These are phyloP conservation scores for Diutina mesorugosa DNA, from an alignment of 1,139 yeast species.

Conservation along the genomic window DNA sequence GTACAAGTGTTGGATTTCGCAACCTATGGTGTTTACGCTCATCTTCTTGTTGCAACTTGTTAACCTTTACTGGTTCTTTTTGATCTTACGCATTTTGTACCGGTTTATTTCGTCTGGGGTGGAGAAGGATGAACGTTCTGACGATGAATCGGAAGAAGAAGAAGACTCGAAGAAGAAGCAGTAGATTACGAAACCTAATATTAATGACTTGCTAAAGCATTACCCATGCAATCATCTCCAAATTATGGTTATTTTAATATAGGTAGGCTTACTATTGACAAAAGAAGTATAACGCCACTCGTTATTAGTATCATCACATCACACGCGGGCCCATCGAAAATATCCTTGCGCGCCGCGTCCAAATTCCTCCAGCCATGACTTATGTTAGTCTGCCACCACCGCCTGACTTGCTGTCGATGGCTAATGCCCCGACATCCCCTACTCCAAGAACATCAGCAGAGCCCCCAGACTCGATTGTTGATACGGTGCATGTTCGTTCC, in stretches of 20 bases:
- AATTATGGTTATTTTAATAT: not conserved
- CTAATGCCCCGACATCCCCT: not conserved
- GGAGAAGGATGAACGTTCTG: slow-evolving; percentile 80
- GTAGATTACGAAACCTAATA: not conserved
- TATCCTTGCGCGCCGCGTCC: not conserved
- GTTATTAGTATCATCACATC: too few relatives aligned
- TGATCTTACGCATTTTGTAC: slow-evolving; percentile 66
- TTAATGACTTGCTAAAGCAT: not conserved
- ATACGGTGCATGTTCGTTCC: not conserved
- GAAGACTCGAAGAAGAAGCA: not conserved
- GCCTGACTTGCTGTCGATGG: not conserved
- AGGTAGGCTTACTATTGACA: not conserved
- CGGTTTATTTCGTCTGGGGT: slow-evolving; percentile 49
- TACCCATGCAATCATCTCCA: not conserved
- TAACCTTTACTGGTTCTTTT: slow-evolving; percentile 75
- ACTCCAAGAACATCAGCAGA: not conserved
- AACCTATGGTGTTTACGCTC: slow-evolving; percentile 71
- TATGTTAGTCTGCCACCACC: not conserved
- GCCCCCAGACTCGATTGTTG: too few relatives aligned
- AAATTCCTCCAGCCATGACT: not conserved
- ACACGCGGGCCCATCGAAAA: not conserved
- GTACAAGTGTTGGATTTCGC: slow-evolving; percentile 93
- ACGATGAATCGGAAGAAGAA: slow-evolving; percentile 48
- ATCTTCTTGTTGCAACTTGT: slow-evolving; percentile 74
- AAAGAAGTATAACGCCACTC: too few relatives aligned